Conservation (phyloP, 371 early-diverging fungal species). For the Mortierella sp. region DNA sequence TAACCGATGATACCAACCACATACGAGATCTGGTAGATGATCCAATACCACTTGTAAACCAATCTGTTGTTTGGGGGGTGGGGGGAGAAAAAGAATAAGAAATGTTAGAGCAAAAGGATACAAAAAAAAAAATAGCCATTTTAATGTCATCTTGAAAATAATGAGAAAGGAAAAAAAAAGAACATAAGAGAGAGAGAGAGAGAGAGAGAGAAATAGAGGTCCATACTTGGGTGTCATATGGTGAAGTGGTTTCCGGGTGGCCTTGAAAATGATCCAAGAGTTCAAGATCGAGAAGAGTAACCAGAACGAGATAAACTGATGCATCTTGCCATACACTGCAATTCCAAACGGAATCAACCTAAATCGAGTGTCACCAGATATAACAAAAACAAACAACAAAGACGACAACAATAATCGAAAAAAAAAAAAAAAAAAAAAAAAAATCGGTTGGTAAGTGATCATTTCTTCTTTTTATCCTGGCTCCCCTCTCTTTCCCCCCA, state of each 20-base stretch:
- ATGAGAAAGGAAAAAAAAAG: constrained; percentile 6
- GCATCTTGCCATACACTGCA: constrained; percentile 19
- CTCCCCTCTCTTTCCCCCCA: constrained; percentile 56
- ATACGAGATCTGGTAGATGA: constrained; percentile 72
- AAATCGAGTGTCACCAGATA: constrained; percentile 4
- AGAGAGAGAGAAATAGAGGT: neutral
- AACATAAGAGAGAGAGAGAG: neutral
- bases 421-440: neutral
- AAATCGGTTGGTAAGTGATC: neutral
- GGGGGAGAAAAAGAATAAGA: neutral
- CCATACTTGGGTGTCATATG: constrained; percentile 67
- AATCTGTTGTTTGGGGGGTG: constrained; percentile 58
- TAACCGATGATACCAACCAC: constrained; percentile 73
- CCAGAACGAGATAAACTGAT: constrained; percentile 32
- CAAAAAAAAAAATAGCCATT: neutral
- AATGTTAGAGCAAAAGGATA: neutral
- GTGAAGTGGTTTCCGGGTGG: constrained; percentile 71
- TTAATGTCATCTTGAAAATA: neutral
- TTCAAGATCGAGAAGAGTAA: constrained; percentile 30
- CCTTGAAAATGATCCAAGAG: constrained; percentile 62
- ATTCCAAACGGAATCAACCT: constrained; percentile 34
- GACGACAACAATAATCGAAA: too few species aligned
- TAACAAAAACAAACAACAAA: too few species aligned
- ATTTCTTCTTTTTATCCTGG: constrained; percentile 46
- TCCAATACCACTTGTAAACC: constrained; percentile 77